These are phyloP conservation scores for Spatholobus suberectus DNA, from an alignment of 306 rosid genomes.

Conservation along the genomic window DNA sequence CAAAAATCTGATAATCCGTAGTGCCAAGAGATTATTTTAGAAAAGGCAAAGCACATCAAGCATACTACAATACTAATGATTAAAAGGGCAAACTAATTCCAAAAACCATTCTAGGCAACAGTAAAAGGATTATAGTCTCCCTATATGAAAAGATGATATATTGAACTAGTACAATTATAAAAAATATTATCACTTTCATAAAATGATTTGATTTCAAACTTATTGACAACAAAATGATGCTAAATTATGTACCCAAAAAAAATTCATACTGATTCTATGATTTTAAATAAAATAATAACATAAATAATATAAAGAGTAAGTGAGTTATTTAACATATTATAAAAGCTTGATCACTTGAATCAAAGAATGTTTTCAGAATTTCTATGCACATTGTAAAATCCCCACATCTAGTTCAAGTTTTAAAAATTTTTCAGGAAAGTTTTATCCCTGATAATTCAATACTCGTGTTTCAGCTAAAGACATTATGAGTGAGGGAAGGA, in stretches of 20 bases:
- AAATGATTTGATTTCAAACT: neutral
- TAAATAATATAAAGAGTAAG: neutral
- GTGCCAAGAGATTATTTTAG: constrained; percentile 30
- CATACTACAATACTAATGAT: neutral
- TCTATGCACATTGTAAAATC: neutral
- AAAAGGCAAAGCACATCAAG: neutral
- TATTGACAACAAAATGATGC: neutral
- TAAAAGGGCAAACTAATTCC: neutral
- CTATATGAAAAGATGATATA: neutral
- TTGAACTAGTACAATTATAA: neutral
- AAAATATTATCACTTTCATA: neutral
- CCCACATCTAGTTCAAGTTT: neutral
- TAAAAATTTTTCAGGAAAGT: neutral
- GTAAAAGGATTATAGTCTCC: neutral
- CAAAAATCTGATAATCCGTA: constrained; percentile 73
- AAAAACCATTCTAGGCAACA: neutral
- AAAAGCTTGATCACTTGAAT: neutral
- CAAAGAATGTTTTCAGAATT: neutral
- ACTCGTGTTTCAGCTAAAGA: neutral
- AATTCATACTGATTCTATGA: neutral
- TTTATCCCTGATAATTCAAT: neutral
- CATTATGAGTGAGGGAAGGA: neutral
- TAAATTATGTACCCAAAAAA: neutral
- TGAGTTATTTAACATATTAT: neutral
- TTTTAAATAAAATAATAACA: neutral